Conservation (phyloP, 495 filamentous ascomycete species). For the Aspergillus nidulans region DNA sequence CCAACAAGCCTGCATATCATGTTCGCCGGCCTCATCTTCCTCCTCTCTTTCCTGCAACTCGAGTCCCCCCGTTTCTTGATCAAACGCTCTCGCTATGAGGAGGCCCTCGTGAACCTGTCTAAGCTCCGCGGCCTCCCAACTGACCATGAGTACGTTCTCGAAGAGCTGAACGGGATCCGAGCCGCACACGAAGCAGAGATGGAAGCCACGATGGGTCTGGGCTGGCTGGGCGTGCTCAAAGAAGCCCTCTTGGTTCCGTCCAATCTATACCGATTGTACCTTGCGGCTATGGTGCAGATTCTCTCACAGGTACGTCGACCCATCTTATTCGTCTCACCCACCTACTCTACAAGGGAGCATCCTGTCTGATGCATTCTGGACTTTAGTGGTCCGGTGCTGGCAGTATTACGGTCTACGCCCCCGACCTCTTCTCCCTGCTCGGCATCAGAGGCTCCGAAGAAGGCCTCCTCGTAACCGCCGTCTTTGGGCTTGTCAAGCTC, state of each 20-base stretch:
- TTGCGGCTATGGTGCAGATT: slow-evolving; percentile 55
- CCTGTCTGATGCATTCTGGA: neutral
- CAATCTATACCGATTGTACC: slow-evolving; percentile 62
- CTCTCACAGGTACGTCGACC: slow-evolving; percentile 29
- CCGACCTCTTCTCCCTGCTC: slow-evolving; percentile 61
- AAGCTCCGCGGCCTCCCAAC: slow-evolving; percentile 37
- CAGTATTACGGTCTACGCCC: slow-evolving; percentile 63
- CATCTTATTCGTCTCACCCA: no score
- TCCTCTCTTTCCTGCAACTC: slow-evolving; percentile 58
- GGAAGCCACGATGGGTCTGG: slow-evolving; percentile 55
- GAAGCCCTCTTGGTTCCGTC: slow-evolving; percentile 56
- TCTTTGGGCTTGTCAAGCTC: slow-evolving; percentile 70
- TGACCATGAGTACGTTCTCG: slow-evolving; percentile 42
- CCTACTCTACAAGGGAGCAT: no score
- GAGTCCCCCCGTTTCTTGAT: slow-evolving; percentile 63
- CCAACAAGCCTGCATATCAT: slow-evolving; percentile 69
- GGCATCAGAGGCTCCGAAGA: slow-evolving; percentile 59
- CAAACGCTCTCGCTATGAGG: slow-evolving; percentile 50
- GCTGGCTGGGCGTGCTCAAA: slow-evolving; percentile 50
- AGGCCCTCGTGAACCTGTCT: slow-evolving; percentile 44
- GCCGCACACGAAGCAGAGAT: slow-evolving; percentile 66
- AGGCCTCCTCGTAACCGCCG: slow-evolving; percentile 60
- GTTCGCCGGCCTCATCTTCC: slow-evolving; percentile 63
- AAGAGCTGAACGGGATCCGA: slow-evolving; percentile 60
- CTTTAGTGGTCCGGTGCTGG: slow-evolving; percentile 65